Percentiles rank a stretch among this genome's conserved stretches.
These are phyloP conservation scores for Neolecta irregularis DNA, from an alignment of 1,139 yeast species.

Conservation along the genomic window DNA sequence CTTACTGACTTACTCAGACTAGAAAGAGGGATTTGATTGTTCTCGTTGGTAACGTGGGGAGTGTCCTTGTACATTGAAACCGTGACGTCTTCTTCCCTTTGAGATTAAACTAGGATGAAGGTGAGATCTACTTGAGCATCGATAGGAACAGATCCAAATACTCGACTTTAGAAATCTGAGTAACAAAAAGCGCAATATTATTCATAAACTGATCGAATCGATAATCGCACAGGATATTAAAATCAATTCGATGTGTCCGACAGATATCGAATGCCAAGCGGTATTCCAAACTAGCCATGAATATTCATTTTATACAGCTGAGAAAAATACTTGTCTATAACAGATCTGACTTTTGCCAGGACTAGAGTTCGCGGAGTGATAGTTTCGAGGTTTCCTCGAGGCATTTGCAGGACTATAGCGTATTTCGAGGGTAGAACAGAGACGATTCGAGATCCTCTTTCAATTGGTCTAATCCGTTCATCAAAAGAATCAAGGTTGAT, in stretches of 20 bases:
- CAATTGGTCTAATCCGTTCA: slow-evolving; percentile 78
- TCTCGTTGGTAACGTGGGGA: no score
- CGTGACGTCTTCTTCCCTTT: slow-evolving; percentile 64
- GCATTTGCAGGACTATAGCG: slow-evolving; percentile 78
- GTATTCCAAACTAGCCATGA: slow-evolving; percentile 31
- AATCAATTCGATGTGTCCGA: slow-evolving; percentile 79
- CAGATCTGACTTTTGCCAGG: slow-evolving; percentile 60
- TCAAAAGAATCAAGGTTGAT: slow-evolving; percentile 27
- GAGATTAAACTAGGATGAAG: slow-evolving; percentile 1
- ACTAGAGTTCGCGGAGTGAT: slow-evolving; percentile 89
- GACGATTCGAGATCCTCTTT: slow-evolving; percentile 74
- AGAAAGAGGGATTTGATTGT: no score
- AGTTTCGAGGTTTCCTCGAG: slow-evolving; percentile 90
- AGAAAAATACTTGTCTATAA: slow-evolving; percentile 34
- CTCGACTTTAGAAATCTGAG: slow-evolving; percentile 55
- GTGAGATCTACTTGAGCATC: slow-evolving; percentile 35
- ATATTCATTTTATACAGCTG: no score
- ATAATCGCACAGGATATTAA: slow-evolving; percentile 81
- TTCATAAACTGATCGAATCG: slow-evolving; percentile 51
- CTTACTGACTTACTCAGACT: slow-evolving; percentile 54
- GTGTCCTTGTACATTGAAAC: slow-evolving; percentile 67
- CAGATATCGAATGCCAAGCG: slow-evolving; percentile 63
- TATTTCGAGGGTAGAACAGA: slow-evolving; percentile 70
- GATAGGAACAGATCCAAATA: slow-evolving; percentile 78
- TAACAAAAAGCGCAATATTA: slow-evolving; percentile 53